phyloP scores from a whole-genome alignment of 495 filamentous ascomycete species.

The Hypoxylon crocopeplum region DNA sequence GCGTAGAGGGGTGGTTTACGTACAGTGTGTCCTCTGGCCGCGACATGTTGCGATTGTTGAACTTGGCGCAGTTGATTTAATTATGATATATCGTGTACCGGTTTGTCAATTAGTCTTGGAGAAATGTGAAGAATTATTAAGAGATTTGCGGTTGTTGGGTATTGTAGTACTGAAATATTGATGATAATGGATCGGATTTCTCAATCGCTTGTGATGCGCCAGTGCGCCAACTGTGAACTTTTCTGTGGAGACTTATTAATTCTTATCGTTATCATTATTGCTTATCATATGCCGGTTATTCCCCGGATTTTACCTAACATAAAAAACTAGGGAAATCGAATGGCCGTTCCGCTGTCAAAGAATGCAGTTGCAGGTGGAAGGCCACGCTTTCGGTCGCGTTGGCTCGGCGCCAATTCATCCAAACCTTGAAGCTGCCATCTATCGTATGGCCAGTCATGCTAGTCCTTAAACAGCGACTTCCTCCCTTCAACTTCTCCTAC shows the following conservation, averaged over 20 bases:
- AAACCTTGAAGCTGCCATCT: no score
- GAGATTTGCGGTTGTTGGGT: background rate
- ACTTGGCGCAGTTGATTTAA: no score
- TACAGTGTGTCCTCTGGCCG: conserved; percentile 94
- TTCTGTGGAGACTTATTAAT: conserved; percentile 17
- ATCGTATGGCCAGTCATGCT: no score
- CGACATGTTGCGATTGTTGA: conserved; percentile 84
- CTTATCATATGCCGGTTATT: background rate
- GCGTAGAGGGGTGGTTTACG: conserved; percentile 38
- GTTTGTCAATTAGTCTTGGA: no score
- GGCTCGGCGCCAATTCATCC: conserved; percentile 1
- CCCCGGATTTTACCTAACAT: conserved; percentile 15
- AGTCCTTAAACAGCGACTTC: no score
- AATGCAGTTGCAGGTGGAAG: conserved; percentile 6
- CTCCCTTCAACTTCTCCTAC: background rate
- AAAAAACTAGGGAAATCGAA: conserved; percentile 18
- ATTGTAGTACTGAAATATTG: no score
- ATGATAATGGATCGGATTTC: no score
- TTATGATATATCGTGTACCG: no score
- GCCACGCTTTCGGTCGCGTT: conserved; percentile 27
- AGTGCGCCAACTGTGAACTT: conserved; percentile 7
- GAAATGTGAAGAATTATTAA: no score
- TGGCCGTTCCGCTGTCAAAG: conserved; percentile 5
- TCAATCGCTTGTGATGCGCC: conserved; percentile 14
- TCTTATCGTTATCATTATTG: conserved; percentile 40